phyloP scores from a whole-genome alignment of 495 filamentous ascomycete genomes.

The Lophiostoma macrostomum region DNA sequence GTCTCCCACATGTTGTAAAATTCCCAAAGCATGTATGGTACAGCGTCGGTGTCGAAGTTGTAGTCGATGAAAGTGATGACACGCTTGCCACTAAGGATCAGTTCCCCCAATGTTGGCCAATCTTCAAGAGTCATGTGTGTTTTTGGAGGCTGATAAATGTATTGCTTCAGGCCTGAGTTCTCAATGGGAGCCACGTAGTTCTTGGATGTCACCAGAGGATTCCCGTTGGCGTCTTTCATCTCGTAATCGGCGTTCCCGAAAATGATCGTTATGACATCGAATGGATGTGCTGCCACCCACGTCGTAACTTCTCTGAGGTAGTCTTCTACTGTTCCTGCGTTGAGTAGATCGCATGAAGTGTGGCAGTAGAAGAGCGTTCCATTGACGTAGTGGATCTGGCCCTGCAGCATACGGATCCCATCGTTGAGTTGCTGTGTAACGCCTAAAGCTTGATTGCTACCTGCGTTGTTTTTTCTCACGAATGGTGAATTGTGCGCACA shows the following conservation, averaged over 20 bases:
- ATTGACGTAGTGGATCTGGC: constrained; percentile 71
- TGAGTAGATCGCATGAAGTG: constrained; percentile 72
- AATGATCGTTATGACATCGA: constrained; percentile 87
- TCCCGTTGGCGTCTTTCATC: constrained; percentile 11
- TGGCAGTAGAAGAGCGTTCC: constrained; percentile 65
- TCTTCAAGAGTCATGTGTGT: constrained; percentile 66
- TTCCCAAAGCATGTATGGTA: constrained; percentile 66
- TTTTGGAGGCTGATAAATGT: constrained; percentile 65
- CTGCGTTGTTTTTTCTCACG: constrained; percentile 61
- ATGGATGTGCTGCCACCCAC: constrained; percentile 77
- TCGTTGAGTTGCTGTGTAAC: constrained; percentile 79
- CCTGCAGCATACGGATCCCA: constrained; percentile 86
- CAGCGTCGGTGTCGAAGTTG: constrained; percentile 70
- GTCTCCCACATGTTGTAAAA: constrained; percentile 68
- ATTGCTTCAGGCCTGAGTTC: constrained; percentile 50
- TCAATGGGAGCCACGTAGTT: constrained; percentile 47
- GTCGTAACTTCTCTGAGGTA: constrained; percentile 66
- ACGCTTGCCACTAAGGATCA: constrained; percentile 68
- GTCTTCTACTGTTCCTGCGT: constrained; percentile 71
- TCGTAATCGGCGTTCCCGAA: constrained; percentile 71
- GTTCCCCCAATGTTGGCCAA: constrained; percentile 79
- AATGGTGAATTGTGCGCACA: constrained; percentile 90
- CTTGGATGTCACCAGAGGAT: constrained; percentile 21
- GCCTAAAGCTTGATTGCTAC: constrained; percentile 69
- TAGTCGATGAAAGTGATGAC: constrained; percentile 76